These are phyloP conservation scores for Ophiostoma pallidulum DNA, from an alignment of 2,329 filamentous ascomycete genomes.

Conservation along the genomic window DNA sequence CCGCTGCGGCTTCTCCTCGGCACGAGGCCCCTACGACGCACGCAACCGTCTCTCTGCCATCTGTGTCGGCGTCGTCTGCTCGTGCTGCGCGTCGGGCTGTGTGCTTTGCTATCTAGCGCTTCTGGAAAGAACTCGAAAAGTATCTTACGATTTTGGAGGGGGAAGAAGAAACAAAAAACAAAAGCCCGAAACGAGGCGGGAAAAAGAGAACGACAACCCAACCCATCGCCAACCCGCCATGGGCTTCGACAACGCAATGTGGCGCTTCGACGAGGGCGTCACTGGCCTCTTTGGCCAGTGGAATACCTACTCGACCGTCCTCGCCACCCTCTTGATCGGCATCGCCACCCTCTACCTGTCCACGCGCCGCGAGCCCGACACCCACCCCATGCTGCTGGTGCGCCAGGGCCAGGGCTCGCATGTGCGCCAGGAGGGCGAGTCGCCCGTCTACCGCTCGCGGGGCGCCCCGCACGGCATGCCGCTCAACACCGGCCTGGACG, in stretches of 20 bases:
- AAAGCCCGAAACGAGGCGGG: not conserved
- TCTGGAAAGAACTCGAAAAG: no score
- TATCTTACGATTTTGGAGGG: no score
- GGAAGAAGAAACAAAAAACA: not conserved
- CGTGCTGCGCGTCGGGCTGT: not conserved
- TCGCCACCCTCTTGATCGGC: conserved; percentile 56
- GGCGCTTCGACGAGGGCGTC: conserved; percentile 62
- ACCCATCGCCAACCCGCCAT: conserved; percentile 21
- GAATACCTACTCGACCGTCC: conserved; percentile 68
- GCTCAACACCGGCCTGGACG: conserved; percentile 65
- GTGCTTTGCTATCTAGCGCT: not conserved
- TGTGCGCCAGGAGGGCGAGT: conserved; percentile 76
- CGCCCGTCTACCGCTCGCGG: conserved; percentile 74
- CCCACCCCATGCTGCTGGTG: conserved; percentile 81
- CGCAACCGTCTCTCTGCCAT: no score
- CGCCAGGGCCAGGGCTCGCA: conserved; percentile 71
- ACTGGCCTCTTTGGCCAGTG: conserved; percentile 65
- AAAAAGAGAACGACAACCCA: not conserved
- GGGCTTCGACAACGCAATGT: conserved; percentile 47
- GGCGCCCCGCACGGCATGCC: conserved; percentile 79
- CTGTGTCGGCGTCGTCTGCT: no score
- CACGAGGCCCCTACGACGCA: no score
- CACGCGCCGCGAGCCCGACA: conserved; percentile 71
- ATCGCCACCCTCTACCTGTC: conserved; percentile 64
- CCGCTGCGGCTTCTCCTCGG: no score